Conservation (phyloP, 202 grass and related monocot species). For the Saccharum hybrid region DNA sequence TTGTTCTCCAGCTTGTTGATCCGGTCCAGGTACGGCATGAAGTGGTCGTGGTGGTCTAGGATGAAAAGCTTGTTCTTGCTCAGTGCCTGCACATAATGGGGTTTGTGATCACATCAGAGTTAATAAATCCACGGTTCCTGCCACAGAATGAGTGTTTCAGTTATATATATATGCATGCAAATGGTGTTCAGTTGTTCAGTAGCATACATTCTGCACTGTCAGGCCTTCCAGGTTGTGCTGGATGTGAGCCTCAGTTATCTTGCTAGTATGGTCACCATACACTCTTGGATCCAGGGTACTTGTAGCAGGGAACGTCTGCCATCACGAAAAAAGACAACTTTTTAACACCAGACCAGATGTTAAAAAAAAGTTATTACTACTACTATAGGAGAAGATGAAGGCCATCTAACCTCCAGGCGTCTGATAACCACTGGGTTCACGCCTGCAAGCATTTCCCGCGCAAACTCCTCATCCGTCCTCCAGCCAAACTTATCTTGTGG, state of each 20-base stretch:
- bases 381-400: too few species aligned
- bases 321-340: too few species aligned
- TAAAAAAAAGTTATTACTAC: too few species aligned
- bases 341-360: too few species aligned
- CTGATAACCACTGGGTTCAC: slow-evolving; percentile 73
- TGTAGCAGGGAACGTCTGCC: slow-evolving; percentile 52
- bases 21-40: slow-evolving; percentile 66
- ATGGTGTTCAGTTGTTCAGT: not conserved
- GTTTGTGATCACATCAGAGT: not conserved
- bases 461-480: slow-evolving; percentile 58
- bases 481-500: slow-evolving; percentile 60
- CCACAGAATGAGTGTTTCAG: too few species aligned
- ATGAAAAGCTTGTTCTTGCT: slow-evolving; percentile 63
- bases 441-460: slow-evolving; percentile 63
- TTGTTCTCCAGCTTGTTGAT: slow-evolving; percentile 52
- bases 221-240: slow-evolving; percentile 58
- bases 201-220: slow-evolving; percentile 59
- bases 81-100: slow-evolving; percentile 50
- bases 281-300: slow-evolving; percentile 61
- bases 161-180: too few species aligned
- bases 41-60: slow-evolving; percentile 76
- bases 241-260: slow-evolving; percentile 62
- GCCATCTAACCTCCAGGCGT: slow-evolving; percentile 50
- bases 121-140: too few species aligned
- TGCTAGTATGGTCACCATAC: slow-evolving; percentile 74